phyloP scores from a whole-genome alignment of 2,329 filamentous ascomycete species.

The Lachnellula hyalina region DNA sequence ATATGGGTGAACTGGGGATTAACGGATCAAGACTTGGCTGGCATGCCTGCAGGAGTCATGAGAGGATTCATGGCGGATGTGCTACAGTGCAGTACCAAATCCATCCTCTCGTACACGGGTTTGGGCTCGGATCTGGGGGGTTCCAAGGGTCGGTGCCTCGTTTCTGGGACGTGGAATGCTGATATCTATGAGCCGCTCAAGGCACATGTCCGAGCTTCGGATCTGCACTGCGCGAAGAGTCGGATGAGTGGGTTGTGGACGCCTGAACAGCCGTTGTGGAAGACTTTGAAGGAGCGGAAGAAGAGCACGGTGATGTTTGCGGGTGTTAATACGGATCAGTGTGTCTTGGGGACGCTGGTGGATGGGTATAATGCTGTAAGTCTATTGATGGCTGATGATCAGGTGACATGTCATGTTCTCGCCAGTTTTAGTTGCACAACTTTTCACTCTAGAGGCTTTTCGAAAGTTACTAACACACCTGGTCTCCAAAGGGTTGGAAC shows the following conservation, averaged over 20 bases:
- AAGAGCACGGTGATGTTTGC: constrained; percentile 49
- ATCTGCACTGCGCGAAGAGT: constrained; percentile 52
- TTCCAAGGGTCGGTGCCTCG: constrained; percentile 41
- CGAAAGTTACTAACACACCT: neutral
- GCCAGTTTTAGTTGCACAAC: too few species aligned
- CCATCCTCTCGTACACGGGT: constrained; percentile 28
- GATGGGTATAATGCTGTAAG: constrained; percentile 51
- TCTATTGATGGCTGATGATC: constrained; percentile 36
- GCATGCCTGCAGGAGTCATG: constrained; percentile 45
- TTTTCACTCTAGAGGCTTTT: neutral
- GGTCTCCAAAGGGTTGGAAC: neutral
- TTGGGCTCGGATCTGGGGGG: constrained; percentile 44
- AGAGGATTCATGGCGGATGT: constrained; percentile 42
- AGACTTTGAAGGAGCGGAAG: constrained; percentile 34
- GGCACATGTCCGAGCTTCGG: constrained; percentile 35
- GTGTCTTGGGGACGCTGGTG: constrained; percentile 50
- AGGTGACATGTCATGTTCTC: too few species aligned
- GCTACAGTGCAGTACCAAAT: constrained; percentile 20
- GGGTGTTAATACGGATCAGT: constrained; percentile 59
- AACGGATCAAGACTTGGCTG: constrained; percentile 43
- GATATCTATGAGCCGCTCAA: constrained; percentile 44
- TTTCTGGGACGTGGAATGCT: constrained; percentile 53
- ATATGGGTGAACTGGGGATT: constrained; percentile 56
- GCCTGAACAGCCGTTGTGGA: constrained; percentile 37
- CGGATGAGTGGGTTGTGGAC: constrained; percentile 54